A percentile compares a stretch with the other conserved stretches of the same genome.
These are phyloP conservation scores for Lodderomyces margitis DNA, from an alignment of 1,139 yeast genomes.

Conservation along the genomic window DNA sequence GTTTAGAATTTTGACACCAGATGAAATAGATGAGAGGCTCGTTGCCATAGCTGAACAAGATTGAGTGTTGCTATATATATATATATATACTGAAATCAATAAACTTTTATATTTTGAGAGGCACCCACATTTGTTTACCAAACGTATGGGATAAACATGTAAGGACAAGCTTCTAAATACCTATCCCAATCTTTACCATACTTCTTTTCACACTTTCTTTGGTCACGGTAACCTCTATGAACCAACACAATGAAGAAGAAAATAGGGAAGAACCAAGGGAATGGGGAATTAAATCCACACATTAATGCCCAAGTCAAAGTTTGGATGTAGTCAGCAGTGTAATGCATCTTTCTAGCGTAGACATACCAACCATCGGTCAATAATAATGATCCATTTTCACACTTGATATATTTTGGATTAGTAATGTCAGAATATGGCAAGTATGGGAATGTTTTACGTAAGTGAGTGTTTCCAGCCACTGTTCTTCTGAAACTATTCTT, in stretches of 20 bases:
- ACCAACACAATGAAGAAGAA: conserved; percentile 84
- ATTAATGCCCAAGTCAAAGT: conserved; percentile 88
- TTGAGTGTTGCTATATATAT: conserved; percentile 39
- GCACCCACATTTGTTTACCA: conserved; percentile 34
- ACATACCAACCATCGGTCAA: conserved; percentile 93
- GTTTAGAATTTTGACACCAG: conserved; percentile 71
- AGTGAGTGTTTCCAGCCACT: conserved; percentile 71
- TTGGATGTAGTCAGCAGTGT: conserved; percentile 91
- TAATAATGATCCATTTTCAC: conserved; percentile 79
- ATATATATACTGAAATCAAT: not conserved
- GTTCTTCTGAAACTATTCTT: conserved; percentile 90
- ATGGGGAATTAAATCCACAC: conserved; percentile 82
- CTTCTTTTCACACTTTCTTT: conserved; percentile 76
- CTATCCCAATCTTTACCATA: conserved; percentile 94
- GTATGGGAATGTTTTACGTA: conserved; percentile 90
- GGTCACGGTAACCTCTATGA: conserved; percentile 88
- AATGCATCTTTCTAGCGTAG: conserved; percentile 89
- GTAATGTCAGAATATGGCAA: conserved; percentile 79
- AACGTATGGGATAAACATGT: conserved; percentile 84
- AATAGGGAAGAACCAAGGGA: conserved; percentile 95
- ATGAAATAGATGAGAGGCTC: conserved; percentile 90
- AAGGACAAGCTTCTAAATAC: conserved; percentile 86
- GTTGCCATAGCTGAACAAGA: conserved; percentile 96
- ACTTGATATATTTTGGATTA: conserved; percentile 80
- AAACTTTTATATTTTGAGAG: not conserved